These are phyloP conservation scores for Pterulicium gracile DNA, from an alignment of 1,284 basidiomycete species.

Conservation along the genomic window DNA sequence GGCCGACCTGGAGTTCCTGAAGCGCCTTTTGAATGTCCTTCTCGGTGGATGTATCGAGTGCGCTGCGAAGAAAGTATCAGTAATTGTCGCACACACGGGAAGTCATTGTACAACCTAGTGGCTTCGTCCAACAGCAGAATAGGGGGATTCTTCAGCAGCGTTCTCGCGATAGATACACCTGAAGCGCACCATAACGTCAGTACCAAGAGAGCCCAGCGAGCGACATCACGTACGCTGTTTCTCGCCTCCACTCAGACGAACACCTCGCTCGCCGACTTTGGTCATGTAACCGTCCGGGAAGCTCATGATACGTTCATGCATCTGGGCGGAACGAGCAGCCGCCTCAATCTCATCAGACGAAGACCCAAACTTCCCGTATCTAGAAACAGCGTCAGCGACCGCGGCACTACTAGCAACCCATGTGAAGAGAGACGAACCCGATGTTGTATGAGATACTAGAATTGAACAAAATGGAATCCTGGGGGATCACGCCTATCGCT, in stretches of 20 bases:
- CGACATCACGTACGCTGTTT: constrained; percentile 44
- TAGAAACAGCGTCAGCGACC: too few relatives aligned
- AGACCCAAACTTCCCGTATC: constrained; percentile 63
- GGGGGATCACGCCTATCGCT: constrained; percentile 77
- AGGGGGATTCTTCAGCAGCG: constrained; percentile 78
- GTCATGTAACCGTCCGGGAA: constrained; percentile 50
- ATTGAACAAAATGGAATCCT: constrained; percentile 81
- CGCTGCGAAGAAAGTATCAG: constrained; percentile 28
- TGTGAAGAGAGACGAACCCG: constrained; percentile 30
- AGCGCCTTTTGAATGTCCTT: constrained; percentile 78
- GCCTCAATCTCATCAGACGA: constrained; percentile 58
- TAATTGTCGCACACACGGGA: constrained; percentile 1
- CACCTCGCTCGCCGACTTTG: constrained; percentile 72
- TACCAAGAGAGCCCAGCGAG: not conserved
- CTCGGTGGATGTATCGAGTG: constrained; percentile 76
- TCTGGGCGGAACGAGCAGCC: constrained; percentile 68
- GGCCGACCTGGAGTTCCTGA: constrained; percentile 57
- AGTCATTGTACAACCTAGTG: constrained; percentile 35
- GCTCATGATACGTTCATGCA: constrained; percentile 60
- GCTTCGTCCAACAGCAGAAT: constrained; percentile 79
- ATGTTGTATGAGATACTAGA: constrained; percentile 71
- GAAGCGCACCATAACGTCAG: not conserved
- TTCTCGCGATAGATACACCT: constrained; percentile 72
- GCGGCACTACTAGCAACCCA: too few relatives aligned
- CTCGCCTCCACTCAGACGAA: constrained; percentile 71